A percentile compares a stretch with the other conserved stretches of the same genome.
phyloP scores from a whole-genome alignment of 1,284 basidiomycete genomes.

The Cryptococcus hybrid region DNA sequence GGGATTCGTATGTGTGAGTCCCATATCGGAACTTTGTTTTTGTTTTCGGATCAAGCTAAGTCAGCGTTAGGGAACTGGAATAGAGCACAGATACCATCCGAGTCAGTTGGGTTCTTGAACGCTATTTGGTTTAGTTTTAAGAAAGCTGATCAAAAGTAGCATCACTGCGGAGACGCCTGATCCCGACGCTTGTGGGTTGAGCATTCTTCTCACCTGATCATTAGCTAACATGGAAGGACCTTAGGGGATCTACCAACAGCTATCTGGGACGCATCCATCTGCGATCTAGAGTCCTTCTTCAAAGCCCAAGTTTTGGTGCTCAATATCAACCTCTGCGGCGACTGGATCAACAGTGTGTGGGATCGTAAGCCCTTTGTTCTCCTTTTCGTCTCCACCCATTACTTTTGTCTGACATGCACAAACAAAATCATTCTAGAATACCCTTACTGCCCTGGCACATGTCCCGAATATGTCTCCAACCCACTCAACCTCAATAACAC shows the following conservation, averaged over 20 bases:
- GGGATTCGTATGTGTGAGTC: slow-evolving; percentile 69
- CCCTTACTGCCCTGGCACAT: slow-evolving; percentile 68
- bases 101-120: slow-evolving; percentile 44
- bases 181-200: slow-evolving; percentile 57
- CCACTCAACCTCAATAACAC: slow-evolving; percentile 49
- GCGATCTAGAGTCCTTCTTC: slow-evolving; percentile 68
- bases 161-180: slow-evolving; percentile 60
- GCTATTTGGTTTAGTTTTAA: not conserved
- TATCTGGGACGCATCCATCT: slow-evolving; percentile 61
- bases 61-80: slow-evolving; percentile 60
- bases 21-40: not conserved
- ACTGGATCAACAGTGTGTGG: slow-evolving; percentile 64
- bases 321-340: slow-evolving; percentile 60
- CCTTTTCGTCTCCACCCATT: not conserved
- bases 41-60: not conserved
- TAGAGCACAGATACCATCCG: slow-evolving; percentile 63
- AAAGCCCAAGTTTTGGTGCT: slow-evolving; percentile 65
- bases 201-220: not conserved
- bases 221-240: not conserved
- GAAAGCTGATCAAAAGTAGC: slow-evolving; percentile 16
- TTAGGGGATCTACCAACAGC: slow-evolving; percentile 62
- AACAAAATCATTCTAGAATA: slow-evolving; percentile 16
- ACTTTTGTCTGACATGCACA: not conserved
- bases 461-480: slow-evolving; percentile 63
- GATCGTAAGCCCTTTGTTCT: slow-evolving; percentile 21